A percentile compares a stretch with the other conserved stretches of the same genome.
Conservation (phyloP, 768 basidiomycete species). For the Galerina sulciceps region DNA sequence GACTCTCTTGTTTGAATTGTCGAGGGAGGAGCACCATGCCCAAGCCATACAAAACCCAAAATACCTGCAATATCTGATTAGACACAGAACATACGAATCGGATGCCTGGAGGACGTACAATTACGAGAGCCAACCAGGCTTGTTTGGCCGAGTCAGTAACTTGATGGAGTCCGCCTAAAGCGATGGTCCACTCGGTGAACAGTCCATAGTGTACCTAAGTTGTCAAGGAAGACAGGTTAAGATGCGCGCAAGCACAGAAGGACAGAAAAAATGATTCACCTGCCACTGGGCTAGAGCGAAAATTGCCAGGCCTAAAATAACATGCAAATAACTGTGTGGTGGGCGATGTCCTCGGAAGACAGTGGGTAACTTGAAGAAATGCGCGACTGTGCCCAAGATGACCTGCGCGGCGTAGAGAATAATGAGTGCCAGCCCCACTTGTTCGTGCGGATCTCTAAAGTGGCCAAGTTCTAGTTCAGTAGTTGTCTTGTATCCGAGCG, state of each 20-base stretch:
- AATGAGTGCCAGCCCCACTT: constrained; percentile 55
- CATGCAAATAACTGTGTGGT: constrained; percentile 60
- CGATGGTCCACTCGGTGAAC: constrained; percentile 46
- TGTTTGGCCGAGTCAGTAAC: constrained; percentile 43
- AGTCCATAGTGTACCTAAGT: constrained; percentile 52
- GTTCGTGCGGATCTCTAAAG: constrained; percentile 52
- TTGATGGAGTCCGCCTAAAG: constrained; percentile 35
- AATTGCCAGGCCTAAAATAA: constrained; percentile 55
- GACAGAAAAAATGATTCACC: constrained; percentile 28
- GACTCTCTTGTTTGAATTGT: constrained; percentile 46
- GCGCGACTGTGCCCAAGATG: constrained; percentile 51
- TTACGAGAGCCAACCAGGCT: constrained; percentile 51
- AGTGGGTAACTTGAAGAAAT: constrained; percentile 51
- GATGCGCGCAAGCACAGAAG: neutral
- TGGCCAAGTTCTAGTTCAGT: constrained; percentile 30
- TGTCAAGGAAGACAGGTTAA: constrained; percentile 8
- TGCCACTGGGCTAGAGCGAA: constrained; percentile 58
- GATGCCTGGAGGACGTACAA: constrained; percentile 30
- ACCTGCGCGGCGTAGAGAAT: constrained; percentile 58
- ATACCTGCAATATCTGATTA: constrained; percentile 35
- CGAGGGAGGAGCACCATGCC: constrained; percentile 49
- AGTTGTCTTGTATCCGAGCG: constrained; percentile 43
- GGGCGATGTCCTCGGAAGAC: constrained; percentile 44
- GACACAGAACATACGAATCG: neutral
- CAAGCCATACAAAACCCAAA: constrained; percentile 48